Percentiles rank a stretch among this genome's conserved stretches.
phyloP scores from a whole-genome alignment of 768 basidiomycete species.

The Saitozyma podzolica region DNA sequence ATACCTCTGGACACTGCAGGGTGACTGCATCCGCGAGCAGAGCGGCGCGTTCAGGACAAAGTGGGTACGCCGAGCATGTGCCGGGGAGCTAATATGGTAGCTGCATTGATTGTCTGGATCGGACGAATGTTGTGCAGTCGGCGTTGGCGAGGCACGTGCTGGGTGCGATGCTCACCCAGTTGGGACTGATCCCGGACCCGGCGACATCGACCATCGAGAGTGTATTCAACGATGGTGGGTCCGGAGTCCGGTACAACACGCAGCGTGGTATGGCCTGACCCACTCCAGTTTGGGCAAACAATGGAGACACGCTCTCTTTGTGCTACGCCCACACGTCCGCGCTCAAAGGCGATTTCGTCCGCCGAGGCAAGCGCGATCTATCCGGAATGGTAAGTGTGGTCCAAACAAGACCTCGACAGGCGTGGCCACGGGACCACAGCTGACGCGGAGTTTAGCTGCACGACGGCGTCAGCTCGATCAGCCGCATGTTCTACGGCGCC shows the following conservation, averaged over 20 bases:
- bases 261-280: neutral
- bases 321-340: conserved; percentile 89
- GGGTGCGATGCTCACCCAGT: conserved; percentile 51
- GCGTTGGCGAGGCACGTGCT: conserved; percentile 86
- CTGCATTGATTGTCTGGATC: conserved; percentile 92
- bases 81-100: conserved; percentile 59
- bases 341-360: conserved; percentile 68
- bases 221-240: conserved; percentile 58
- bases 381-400: conserved; percentile 66
- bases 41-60: conserved; percentile 72
- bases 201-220: conserved; percentile 48
- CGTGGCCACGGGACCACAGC: too few species aligned
- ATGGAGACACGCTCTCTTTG: conserved; percentile 90
- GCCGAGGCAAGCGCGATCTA: conserved; percentile 94
- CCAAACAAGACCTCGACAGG: neutral
- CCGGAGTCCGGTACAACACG: conserved; percentile 53
- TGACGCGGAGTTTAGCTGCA: conserved; percentile 55
- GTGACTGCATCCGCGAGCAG: conserved; percentile 72
- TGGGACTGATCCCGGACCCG: conserved; percentile 56
- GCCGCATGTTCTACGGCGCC: conserved; percentile 59
- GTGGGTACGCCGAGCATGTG: conserved; percentile 18
- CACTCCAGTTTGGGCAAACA: conserved; percentile 87
- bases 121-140: conserved; percentile 93
- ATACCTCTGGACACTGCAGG: conserved; percentile 81
- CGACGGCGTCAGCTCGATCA: conserved; percentile 92